Base-by-base conservation (phyloP, 495 filamentous ascomycete genomes). In the Filosporella fistucella region DNA sequence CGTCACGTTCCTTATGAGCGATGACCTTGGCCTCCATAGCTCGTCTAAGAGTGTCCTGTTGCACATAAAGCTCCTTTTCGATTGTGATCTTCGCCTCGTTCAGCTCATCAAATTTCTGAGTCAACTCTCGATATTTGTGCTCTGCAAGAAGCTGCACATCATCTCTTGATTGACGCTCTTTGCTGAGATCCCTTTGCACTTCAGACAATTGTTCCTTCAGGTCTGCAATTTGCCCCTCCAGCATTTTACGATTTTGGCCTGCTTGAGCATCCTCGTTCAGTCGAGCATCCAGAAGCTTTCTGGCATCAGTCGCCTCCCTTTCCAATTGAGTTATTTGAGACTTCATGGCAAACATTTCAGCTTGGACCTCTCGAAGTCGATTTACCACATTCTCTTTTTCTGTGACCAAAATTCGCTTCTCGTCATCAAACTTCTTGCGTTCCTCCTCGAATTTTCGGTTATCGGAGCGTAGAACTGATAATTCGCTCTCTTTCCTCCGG, bases 31-130 rank as follows among this genome's bases (percentile, higher is more conserved):
- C 85, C 65, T 95, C 89, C 32, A 86, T 86, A 8, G 91, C 85
- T 16, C 93, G 86, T 17, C 93, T 86, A 36, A 96, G 79, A 12
- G 86, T 86, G 61, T 98, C 93, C 63, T 96, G 91, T 56, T 97
- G 93, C n/a, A 86, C 81, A 62, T 96, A 97, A 66, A 98, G 89
- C 64, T 97, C 94, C 64, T 96, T 96, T 63, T 98, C 93, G 45
- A 98, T 96, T 30, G 77, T 93, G 55, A 96, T 96, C 65, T 98
- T 98, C 4, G 91, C 85, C 29, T 95, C 89, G 53, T 95, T 95
- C 12, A 98, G 73, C n/a, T 77, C 76, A 24, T 91, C 78, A 57
- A 85, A 95, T 47, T 97, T 91, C 17, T 90, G 80, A 57, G 88
- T 83, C 46, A 98, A 67, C 34, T 82, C 80, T 14, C 83, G 71